These are phyloP conservation scores for Ajuga chamaepitys DNA, from an alignment of 257 asterid genomes.

Conservation along the genomic window DNA sequence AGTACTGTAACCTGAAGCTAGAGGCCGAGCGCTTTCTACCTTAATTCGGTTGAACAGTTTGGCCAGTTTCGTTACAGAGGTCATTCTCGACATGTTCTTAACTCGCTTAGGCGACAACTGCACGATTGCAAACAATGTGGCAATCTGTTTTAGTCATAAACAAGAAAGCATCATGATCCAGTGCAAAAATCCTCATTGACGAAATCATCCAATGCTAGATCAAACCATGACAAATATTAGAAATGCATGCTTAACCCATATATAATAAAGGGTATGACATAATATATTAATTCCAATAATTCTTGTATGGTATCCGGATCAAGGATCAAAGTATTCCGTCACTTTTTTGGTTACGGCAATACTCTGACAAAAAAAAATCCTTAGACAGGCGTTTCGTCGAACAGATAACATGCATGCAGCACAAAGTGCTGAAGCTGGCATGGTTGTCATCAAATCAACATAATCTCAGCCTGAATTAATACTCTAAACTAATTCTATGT, in stretches of 20 bases:
- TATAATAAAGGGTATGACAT: not conserved
- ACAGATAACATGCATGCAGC: not conserved
- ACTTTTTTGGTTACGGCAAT: not conserved
- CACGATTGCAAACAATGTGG: not conserved
- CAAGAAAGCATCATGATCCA: not conserved
- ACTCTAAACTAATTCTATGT: not conserved
- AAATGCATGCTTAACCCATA: not conserved
- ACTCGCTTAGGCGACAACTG: not conserved
- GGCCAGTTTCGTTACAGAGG: constrained; percentile 28
- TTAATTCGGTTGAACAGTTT: constrained; percentile 29
- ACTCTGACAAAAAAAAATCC: not conserved
- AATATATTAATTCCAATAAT: not conserved
- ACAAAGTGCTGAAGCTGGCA: not conserved
- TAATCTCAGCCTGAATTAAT: not conserved
- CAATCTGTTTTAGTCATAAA: not conserved
- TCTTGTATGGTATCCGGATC: not conserved
- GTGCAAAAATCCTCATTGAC: not conserved
- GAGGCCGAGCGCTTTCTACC: constrained; percentile 20
- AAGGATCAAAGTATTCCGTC: not conserved
- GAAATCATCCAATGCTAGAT: not conserved
- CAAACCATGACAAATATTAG: not conserved
- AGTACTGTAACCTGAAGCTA: constrained; percentile 24
- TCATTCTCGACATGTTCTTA: constrained; percentile 32
- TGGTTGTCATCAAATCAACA: not conserved
- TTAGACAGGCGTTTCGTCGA: constrained; percentile 16